Percentiles rank a stretch among this genome's conserved stretches.
Conservation (phyloP, 208 protist genomes). For the Leishmania amazonensis region DNA sequence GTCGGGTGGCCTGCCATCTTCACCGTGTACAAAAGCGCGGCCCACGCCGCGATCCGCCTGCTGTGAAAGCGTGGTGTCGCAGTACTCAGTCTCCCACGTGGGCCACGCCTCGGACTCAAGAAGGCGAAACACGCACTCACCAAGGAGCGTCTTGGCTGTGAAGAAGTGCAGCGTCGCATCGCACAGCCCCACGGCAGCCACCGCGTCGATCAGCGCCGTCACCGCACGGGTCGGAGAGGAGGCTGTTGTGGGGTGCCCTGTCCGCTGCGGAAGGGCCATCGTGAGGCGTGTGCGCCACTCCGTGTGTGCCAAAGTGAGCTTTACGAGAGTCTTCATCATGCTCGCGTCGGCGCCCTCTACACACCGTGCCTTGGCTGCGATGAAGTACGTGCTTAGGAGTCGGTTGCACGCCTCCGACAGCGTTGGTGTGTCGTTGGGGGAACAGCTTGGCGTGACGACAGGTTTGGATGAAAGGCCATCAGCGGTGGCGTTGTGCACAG, state of each 20-base stretch:
- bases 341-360: conserved; percentile 52
- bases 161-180: conserved; percentile 79
- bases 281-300: conserved; percentile 40
- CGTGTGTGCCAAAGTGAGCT: conserved; percentile 69
- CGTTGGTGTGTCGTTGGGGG: conserved; percentile 26
- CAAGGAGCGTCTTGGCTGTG: conserved; percentile 58
- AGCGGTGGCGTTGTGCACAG: background rate
- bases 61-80: background rate
- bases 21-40: background rate
- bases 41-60: too few relatives aligned
- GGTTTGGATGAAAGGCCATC: background rate
- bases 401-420: conserved; percentile 48
- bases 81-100: conserved; percentile 7
- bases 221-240: background rate
- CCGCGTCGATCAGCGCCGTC: conserved; percentile 77
- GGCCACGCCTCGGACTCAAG: conserved; percentile 36
- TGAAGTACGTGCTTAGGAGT: conserved; percentile 75
- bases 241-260: background rate
- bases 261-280: background rate
- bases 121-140: conserved; percentile 53
- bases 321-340: conserved; percentile 79
- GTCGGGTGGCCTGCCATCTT: background rate
- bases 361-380: conserved; percentile 60
- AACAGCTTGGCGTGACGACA: background rate
- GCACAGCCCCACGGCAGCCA: conserved; percentile 76